Evolutionary conservation across 352 stramenopile genomes (phyloP).

Genomic region (Globisporangium viniferum): DNA sequence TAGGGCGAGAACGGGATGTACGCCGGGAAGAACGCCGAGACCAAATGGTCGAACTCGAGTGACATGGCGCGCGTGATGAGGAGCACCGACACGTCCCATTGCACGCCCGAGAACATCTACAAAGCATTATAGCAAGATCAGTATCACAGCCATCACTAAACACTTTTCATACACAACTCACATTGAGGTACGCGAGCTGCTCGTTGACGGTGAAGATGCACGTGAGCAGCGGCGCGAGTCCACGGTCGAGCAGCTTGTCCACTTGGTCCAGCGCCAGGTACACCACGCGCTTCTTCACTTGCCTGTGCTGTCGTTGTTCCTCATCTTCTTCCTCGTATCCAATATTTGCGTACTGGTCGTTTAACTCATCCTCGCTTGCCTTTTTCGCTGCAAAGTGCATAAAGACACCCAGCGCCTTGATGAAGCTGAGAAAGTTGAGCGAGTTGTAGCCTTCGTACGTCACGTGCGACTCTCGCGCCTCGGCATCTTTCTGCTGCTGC

Average conservation of each 20-base stretch:
- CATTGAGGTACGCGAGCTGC: slow-evolving; percentile 56
- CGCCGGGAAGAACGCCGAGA: slow-evolving; percentile 45
- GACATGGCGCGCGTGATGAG: slow-evolving; percentile 68
- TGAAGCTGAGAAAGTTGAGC: slow-evolving; percentile 70
- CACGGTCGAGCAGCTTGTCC: slow-evolving; percentile 60
- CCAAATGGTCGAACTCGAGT: slow-evolving; percentile 52
- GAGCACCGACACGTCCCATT: slow-evolving; percentile 62
- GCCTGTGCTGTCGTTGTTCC: background rate
- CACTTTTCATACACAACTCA: slow-evolving; percentile 13
- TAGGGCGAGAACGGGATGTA: slow-evolving; percentile 64
- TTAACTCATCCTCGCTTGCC: background rate
- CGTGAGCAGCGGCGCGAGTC: slow-evolving; percentile 47
- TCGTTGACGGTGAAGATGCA: slow-evolving; percentile 73
- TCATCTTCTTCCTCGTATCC: background rate
- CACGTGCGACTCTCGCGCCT: slow-evolving; percentile 10
- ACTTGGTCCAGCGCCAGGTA: slow-evolving; percentile 69
- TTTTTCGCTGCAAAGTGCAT: slow-evolving; percentile 25
- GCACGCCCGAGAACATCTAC: slow-evolving; percentile 45
- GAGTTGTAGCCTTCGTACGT: slow-evolving; percentile 37
- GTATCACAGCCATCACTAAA: background rate
- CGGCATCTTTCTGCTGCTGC: slow-evolving; percentile 9
- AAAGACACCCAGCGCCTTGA: slow-evolving; percentile 56
- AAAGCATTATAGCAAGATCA: background rate
- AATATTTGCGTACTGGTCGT: background rate
- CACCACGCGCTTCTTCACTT: slow-evolving; percentile 27